Evolutionary conservation across 1,284 basidiomycete species (phyloP).

Genomic region (Pisolithus thermaeus): DNA sequence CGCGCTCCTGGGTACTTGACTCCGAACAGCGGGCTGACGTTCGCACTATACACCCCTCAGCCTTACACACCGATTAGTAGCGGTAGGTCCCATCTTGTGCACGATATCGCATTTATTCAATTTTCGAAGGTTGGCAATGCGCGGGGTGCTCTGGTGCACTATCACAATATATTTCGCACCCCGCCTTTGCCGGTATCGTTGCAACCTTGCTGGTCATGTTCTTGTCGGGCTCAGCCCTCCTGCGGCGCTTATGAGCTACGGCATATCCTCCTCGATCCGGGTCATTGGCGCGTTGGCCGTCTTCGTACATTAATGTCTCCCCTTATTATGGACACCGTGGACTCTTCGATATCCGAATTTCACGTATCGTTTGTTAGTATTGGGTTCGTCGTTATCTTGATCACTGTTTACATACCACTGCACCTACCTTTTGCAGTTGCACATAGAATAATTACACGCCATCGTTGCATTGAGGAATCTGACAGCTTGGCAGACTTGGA

Average conservation of each 20-base stretch:
- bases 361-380: background rate
- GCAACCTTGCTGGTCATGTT: conserved; percentile 65
- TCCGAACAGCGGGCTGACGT: conserved; percentile 66
- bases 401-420: background rate
- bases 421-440: background rate
- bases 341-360: background rate
- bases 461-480: background rate
- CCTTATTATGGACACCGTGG: background rate
- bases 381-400: background rate
- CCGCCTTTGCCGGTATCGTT: conserved; percentile 55
- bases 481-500: background rate
- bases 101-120: background rate
- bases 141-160: conserved; percentile 53
- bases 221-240: conserved; percentile 51
- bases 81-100: conserved; percentile 38
- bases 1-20: conserved; percentile 59
- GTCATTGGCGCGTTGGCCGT: background rate
- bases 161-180: conserved; percentile 44
- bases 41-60: conserved; percentile 79
- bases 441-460: background rate
- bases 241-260: conserved; percentile 15
- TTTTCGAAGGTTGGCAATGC: conserved; percentile 63
- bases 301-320: background rate
- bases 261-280: background rate
- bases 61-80: conserved; percentile 63